phyloP scores from a whole-genome alignment of 768 basidiomycete genomes.

The Boletus tomentosulus region DNA sequence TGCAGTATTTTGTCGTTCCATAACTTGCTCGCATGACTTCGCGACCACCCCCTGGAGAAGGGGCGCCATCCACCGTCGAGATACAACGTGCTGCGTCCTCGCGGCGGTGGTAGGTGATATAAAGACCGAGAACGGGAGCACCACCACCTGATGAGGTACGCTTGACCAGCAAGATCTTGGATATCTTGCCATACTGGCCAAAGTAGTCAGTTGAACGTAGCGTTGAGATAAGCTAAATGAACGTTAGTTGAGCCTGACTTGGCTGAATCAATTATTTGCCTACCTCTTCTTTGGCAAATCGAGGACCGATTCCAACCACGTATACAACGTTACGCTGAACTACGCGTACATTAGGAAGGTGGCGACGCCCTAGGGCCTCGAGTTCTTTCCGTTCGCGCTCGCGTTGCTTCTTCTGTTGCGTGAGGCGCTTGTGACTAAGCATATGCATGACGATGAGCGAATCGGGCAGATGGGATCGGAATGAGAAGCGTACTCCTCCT shows the following conservation, averaged over 20 bases:
- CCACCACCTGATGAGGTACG: slow-evolving; percentile 72
- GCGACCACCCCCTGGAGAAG: slow-evolving; percentile 84
- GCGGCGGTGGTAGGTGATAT: slow-evolving; percentile 91
- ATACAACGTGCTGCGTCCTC: slow-evolving; percentile 96
- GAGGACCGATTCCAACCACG: slow-evolving; percentile 90
- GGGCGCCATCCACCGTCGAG: slow-evolving; percentile 85
- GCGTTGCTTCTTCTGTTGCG: slow-evolving; percentile 90
- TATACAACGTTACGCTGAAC: slow-evolving; percentile 96
- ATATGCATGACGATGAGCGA: slow-evolving; percentile 12
- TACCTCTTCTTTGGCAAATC: slow-evolving; percentile 96
- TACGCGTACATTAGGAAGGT: slow-evolving; percentile 91
- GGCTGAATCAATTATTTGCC: slow-evolving; percentile 19
- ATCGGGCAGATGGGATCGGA: slow-evolving; percentile 1
- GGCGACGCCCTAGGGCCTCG: slow-evolving; percentile 76
- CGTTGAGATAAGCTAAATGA: slow-evolving; percentile 75
- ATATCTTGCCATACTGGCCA: slow-evolving; percentile 97
- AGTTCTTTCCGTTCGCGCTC: slow-evolving; percentile 96
- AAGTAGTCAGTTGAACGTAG: slow-evolving; percentile 95
- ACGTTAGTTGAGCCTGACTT: slow-evolving; percentile 1
- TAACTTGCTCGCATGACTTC: slow-evolving; percentile 91
- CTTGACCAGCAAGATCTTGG: slow-evolving; percentile 91
- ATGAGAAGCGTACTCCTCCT: slow-evolving; percentile 79
- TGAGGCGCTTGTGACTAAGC: slow-evolving; percentile 85
- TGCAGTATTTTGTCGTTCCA: slow-evolving; percentile 98
- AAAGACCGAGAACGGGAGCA: slow-evolving; percentile 82